These are phyloP conservation scores for Ambrosia artemisiifolia DNA, from an alignment of 129 eudicot species.

Conservation along the genomic window DNA sequence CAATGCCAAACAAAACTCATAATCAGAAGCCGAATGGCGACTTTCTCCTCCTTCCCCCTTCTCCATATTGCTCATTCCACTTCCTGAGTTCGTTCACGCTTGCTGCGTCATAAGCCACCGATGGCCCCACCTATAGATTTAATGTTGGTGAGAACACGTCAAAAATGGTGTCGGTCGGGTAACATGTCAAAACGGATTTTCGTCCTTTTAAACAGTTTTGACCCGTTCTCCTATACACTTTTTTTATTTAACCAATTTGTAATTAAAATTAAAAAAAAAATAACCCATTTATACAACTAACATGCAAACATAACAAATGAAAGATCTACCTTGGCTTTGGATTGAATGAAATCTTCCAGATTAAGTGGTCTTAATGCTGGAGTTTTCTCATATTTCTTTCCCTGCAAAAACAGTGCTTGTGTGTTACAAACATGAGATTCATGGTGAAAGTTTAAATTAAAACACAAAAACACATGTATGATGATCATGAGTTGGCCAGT, in stretches of 20 bases:
- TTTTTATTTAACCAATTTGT: no score
- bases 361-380: slow-evolving; percentile 63
- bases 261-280: no score
- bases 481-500: background rate
- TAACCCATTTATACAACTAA: background rate
- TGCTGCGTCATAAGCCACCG: slow-evolving; percentile 86
- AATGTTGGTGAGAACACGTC: background rate
- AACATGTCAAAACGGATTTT: background rate
- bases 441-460: background rate
- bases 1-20: slow-evolving; percentile 16
- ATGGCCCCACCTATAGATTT: slow-evolving; percentile 74
- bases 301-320: background rate
- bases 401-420: slow-evolving; percentile 39
- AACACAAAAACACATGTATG: background rate
- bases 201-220: no score
- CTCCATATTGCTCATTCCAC: slow-evolving; percentile 98
- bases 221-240: no score
- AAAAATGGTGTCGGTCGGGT: background rate
- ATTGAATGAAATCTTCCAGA: slow-evolving; percentile 79
- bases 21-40: slow-evolving; percentile 76
- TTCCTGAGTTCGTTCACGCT: slow-evolving; percentile 94
- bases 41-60: slow-evolving; percentile 91
- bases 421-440: slow-evolving; percentile 5
- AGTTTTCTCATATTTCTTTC: slow-evolving; percentile 26
- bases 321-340: slow-evolving; percentile 76